A percentile compares a stretch with the other conserved stretches of the same genome.
Conservation (phyloP, 2,329 filamentous ascomycete genomes). For the Blumeria hordei region DNA sequence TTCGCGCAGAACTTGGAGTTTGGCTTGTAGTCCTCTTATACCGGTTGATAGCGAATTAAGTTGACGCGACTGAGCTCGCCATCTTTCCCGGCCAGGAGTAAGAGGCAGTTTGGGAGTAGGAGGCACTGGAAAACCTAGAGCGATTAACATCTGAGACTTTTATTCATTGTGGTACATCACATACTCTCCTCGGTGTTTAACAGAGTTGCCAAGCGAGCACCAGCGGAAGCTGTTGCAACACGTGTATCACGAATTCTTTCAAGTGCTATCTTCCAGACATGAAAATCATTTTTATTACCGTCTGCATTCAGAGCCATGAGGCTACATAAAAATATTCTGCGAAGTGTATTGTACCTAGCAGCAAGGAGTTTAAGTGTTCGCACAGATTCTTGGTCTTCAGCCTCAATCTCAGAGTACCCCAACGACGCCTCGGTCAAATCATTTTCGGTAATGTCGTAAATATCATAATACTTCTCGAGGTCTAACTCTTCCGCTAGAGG, state of each 20-base stretch:
- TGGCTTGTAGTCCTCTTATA: conserved; percentile 79
- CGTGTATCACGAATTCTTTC: conserved; percentile 49
- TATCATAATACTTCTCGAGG: conserved; percentile 78
- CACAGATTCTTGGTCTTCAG: conserved; percentile 55
- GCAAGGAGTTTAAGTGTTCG: conserved; percentile 62
- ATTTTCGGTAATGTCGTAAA: conserved; percentile 54
- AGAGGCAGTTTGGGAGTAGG: conserved; percentile 33
- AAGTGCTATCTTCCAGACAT: conserved; percentile 54
- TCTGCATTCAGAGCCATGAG: conserved; percentile 67
- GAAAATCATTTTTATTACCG: conserved; percentile 51
- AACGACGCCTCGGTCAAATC: conserved; percentile 47
- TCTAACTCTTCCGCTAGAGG: conserved; percentile 56
- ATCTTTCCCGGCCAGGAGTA: conserved; percentile 56
- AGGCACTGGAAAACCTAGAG: conserved; percentile 26
- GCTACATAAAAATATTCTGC: conserved; percentile 74
- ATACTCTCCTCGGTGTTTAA: conserved; percentile 60
- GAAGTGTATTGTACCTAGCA: conserved; percentile 53
- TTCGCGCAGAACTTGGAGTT: conserved; percentile 75
- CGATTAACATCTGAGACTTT: conserved; percentile 7
- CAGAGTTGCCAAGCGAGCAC: conserved; percentile 40
- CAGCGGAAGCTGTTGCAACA: conserved; percentile 33
- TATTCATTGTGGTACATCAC: conserved; percentile 13
- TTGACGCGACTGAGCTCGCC: conserved; percentile 70
- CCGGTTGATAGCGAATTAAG: conserved; percentile 73
- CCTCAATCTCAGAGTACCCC: conserved; percentile 37